phyloP scores from a whole-genome alignment of 352 stramenopile genomes.

The Phytopythium helicoides region DNA sequence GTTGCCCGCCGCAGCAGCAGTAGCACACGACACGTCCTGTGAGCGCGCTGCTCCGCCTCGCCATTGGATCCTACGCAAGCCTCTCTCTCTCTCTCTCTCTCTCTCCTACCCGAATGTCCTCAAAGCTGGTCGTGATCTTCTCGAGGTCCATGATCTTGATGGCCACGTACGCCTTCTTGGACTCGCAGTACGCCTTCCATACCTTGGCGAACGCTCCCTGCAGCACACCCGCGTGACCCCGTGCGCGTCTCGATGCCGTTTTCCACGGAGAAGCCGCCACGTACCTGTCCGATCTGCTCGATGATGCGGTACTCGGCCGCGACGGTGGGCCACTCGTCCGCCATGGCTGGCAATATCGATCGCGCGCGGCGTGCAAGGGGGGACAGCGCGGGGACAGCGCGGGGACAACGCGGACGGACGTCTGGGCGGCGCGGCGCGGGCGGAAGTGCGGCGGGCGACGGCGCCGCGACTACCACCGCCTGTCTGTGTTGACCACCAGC shows the following conservation, averaged over 20 bases:
- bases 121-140: slow-evolving; percentile 96
- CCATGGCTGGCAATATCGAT: slow-evolving; percentile 33
- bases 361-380: too few species aligned
- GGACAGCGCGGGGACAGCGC: too few species aligned
- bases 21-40: not conserved
- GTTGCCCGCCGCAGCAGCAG: not conserved
- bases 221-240: slow-evolving; percentile 2
- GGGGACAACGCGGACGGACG: too few species aligned
- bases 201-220: slow-evolving; percentile 98
- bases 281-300: slow-evolving; percentile 86
- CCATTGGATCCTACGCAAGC: too few species aligned
- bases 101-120: slow-evolving; percentile 90
- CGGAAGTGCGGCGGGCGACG: too few species aligned
- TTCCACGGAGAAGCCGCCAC: not conserved
- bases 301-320: slow-evolving; percentile 88
- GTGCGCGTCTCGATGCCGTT: not conserved
- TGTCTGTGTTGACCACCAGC: too few species aligned
- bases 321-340: slow-evolving; percentile 83
- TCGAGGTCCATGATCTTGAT: slow-evolving; percentile 99
- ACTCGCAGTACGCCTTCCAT: slow-evolving; percentile 92
- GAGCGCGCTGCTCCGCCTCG: not conserved
- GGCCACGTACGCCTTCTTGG: slow-evolving; percentile 89
- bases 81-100: too few species aligned
- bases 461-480: too few species aligned
- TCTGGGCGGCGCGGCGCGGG: too few species aligned